Base-by-base conservation (phyloP, 1,139 yeast genomes). In the Diutina sp. region DNA sequence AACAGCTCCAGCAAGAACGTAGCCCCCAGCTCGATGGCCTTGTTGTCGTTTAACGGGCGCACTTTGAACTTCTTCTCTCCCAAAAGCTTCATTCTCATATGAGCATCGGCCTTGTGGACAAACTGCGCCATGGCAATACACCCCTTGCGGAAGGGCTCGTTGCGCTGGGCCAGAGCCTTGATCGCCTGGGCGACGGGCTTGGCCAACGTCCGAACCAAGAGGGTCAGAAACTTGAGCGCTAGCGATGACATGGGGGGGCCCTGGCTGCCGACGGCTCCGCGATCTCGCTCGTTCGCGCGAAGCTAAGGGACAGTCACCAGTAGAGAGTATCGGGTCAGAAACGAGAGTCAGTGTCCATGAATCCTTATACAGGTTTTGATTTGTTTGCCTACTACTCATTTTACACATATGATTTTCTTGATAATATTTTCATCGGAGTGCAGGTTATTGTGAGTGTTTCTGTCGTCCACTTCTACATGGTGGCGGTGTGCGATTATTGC, bases 11-110 rank as follows among this genome's bases (percentile, higher is more conserved):
- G 85, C 7, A 90, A 70, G 65, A 89, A 83, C 55, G 79, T 85
- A 54, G 96, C 95, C 1, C 96, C 96, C 58, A 78, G 82, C 60
- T 90, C 95, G 52, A 90, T 81, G 51, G 97, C 97, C 65, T 83
- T 85, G 29, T 85, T 83, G 62, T 90, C 96, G 65, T 88, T 90
- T 64, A 90, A 76, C 0, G 96, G 96, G 54, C 96, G 76, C 11
- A 89, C 79, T 61, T 78, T 81, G 59, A 73, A 74, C 56, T 76
- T 77, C 51, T 74, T 72, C 59, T 81, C 84, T 8, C 93, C 89
- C 58, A 85, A 69, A 52, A 89, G 74, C 50, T 81, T 75, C 80
- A 83, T 78, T 55, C 90, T 78, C 60, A 88, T 70, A 54, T 71
- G 70, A 57, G 84, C 75, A 65, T 90, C 96, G 2, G 88, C 74